These are phyloP conservation scores for Jamesozyma rosinii DNA, from an alignment of 805 yeast species.

Conservation along the genomic window DNA sequence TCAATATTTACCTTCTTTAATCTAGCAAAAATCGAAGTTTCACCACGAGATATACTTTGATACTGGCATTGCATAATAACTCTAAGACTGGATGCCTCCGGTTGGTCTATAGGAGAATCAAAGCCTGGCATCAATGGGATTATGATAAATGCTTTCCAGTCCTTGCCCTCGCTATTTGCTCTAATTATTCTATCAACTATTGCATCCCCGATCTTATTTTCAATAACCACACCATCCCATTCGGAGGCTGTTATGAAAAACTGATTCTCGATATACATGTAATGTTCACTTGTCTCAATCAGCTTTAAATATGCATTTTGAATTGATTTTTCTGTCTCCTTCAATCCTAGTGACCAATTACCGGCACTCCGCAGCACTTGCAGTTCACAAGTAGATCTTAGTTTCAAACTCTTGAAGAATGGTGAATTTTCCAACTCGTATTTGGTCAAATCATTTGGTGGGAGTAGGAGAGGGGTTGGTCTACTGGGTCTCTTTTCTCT, in stretches of 20 bases:
- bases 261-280: constrained; percentile 90
- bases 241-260: constrained; percentile 86
- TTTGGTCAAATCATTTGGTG: constrained; percentile 78
- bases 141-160: constrained; percentile 85
- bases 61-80: constrained; percentile 95
- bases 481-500: constrained; percentile 93
- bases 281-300: constrained; percentile 87
- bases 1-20: constrained; percentile 69
- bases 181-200: constrained; percentile 89
- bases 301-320: constrained; percentile 86
- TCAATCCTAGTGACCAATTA: constrained; percentile 85
- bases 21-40: constrained; percentile 76
- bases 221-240: constrained; percentile 72
- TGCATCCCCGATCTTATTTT: constrained; percentile 87
- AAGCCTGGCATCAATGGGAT: constrained; percentile 98
- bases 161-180: constrained; percentile 66
- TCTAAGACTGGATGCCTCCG: constrained; percentile 91
- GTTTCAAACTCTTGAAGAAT: constrained; percentile 29
- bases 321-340: constrained; percentile 77
- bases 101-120: constrained; percentile 82
- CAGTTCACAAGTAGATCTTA: constrained; percentile 82
- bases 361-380: constrained; percentile 87
- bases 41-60: constrained; percentile 85
- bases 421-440: constrained; percentile 57
- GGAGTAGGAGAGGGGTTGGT: constrained; percentile 81